These are phyloP conservation scores for Candida easanensis DNA, from an alignment of 805 yeast genomes.

Conservation along the genomic window DNA sequence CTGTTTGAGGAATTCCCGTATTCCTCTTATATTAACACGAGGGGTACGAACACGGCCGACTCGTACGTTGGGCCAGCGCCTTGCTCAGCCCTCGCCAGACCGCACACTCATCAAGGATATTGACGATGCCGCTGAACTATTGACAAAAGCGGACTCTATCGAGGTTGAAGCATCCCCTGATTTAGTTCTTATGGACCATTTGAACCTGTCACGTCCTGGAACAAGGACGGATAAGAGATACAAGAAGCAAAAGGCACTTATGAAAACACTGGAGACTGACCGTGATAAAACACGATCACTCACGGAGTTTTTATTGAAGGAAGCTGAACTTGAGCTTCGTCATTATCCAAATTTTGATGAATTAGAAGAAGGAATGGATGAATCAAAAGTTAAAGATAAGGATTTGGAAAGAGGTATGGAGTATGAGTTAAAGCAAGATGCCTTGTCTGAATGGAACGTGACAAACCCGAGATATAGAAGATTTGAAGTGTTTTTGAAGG, in stretches of 20 bases:
- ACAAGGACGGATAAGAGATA: constrained; percentile 22
- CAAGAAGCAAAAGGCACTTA: constrained; percentile 9
- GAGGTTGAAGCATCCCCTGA: constrained; percentile 15
- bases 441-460: constrained; percentile 9
- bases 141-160: background rate
- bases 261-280: constrained; percentile 8
- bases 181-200: constrained; percentile 16
- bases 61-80: background rate
- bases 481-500: constrained; percentile 14
- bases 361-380: constrained; percentile 2
- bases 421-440: constrained; percentile 15
- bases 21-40: background rate
- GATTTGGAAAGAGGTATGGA: constrained; percentile 18
- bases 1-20: background rate
- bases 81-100: background rate
- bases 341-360: constrained; percentile 18
- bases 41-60: constrained; percentile 1
- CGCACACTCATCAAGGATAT: constrained; percentile 1
- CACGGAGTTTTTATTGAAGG: constrained; percentile 14
- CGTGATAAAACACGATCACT: constrained; percentile 15
- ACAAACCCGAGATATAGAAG: constrained; percentile 12
- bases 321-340: constrained; percentile 16
- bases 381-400: background rate
- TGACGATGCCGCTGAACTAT: constrained; percentile 4
- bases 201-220: constrained; percentile 22